Base-by-base conservation (phyloP, 495 filamentous ascomycete species). In the Xylaria flabelliformis region DNA sequence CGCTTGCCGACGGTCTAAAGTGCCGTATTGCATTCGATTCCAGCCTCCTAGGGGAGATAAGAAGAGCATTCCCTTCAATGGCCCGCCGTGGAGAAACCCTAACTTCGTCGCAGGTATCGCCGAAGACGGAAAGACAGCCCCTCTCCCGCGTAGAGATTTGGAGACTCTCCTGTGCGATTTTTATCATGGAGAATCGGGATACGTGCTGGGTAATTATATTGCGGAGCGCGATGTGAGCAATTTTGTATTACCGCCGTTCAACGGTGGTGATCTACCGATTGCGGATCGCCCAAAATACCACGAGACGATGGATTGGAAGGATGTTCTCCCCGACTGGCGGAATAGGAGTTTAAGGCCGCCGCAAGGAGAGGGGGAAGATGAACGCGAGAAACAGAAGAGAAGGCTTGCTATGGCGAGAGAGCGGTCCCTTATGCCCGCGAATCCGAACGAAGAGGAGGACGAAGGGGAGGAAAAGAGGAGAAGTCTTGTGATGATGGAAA, bases 1-100 rank as follows among this genome's bases (percentile, higher is more conserved):
- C 8, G 75, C 69, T 0, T 79, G 77, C 26, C 61, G 55, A 32
- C 66, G 77, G 36, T 70, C 74, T 1, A 36, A 46, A 0, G 19
- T 34, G 36, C 29, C 39, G 24, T 66, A 74, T 34, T 77, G 77
- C 32, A 55, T 77, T 12, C 61, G 77, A 7, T 62, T 72, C 55
- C 62, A 64, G 13, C 64, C 58, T 0, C n/a, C 44, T 10, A 19
- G 12, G 2, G 53, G 67, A 17, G 13, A 48, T 10, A 34, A 51
- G 8, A 29, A 6, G 19, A 26, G 24, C 17, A 26, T 67, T 10
- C 34, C 15, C 1, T 74, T 62, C 44, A 2, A 26, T 24, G 77
- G 77, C 9, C 74, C 64, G 24, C 73, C 75, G 7, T 79, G 77
- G 77, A 36, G 59, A 4, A 75, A 69, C 17, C 77, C 75, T 21